Evolutionary conservation across 129 eudicot species (phyloP).

Genomic region (Oenanthe sinensis): DNA sequence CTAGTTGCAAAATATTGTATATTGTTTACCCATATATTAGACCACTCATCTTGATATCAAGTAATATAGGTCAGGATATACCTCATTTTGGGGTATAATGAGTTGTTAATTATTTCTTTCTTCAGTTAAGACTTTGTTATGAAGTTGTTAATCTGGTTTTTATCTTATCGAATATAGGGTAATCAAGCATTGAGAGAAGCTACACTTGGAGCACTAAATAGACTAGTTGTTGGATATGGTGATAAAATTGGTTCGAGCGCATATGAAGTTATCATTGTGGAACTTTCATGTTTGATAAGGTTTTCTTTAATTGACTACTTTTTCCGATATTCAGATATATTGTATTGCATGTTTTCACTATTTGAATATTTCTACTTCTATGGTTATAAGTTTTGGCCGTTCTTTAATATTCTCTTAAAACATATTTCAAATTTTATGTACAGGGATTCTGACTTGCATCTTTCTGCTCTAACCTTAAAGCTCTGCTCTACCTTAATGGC

Average conservation of each 20-base stretch:
- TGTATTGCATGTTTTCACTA: background rate
- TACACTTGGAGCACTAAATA: conserved; percentile 77
- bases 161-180: conserved; percentile 38
- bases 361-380: background rate
- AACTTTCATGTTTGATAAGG: conserved; percentile 89
- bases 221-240: conserved; percentile 74
- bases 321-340: background rate
- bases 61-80: too few relatives aligned
- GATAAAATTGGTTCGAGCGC: conserved; percentile 81
- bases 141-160: conserved; percentile 7
- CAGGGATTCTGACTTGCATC: conserved; percentile 91
- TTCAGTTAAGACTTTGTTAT: conserved; percentile 2
- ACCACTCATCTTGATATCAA: too few relatives aligned
- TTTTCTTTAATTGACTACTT: conserved; percentile 16
- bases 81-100: too few relatives aligned
- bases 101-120: background rate
- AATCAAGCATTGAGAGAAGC: conserved; percentile 93
- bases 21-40: too few relatives aligned
- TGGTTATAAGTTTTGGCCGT: background rate
- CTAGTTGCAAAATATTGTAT: too few relatives aligned
- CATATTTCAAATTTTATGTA: background rate
- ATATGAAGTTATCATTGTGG: conserved; percentile 77
- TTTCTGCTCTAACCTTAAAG: conserved; percentile 89
- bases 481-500: conserved; percentile 92
- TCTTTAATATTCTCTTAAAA: background rate